phyloP scores from a whole-genome alignment of 306 rosid species.

The Medicago lupulina region DNA sequence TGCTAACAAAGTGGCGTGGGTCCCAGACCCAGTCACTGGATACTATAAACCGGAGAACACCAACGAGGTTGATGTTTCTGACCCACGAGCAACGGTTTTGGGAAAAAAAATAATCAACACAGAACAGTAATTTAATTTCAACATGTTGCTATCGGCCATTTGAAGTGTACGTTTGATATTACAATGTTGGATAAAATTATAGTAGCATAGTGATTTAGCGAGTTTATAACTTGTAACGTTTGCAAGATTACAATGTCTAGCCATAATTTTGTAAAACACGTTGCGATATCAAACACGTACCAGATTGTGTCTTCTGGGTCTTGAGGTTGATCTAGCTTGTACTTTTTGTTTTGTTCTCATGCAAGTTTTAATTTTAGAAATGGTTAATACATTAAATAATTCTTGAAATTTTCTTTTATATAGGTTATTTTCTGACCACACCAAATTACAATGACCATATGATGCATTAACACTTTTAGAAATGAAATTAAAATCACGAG shows the following conservation, averaged over 20 bases:
- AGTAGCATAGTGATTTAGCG: not conserved
- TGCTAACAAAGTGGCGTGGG: conserved; percentile 76
- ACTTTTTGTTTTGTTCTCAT: not conserved
- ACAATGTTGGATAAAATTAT: too few relatives aligned
- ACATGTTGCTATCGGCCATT: not conserved
- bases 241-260: too few relatives aligned
- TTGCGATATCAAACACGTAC: too few relatives aligned
- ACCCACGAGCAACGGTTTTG: conserved; percentile 60
- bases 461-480: not conserved
- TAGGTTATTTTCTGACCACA: too few relatives aligned
- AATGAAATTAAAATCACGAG: conserved; percentile 5
- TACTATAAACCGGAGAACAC: conserved; percentile 77
- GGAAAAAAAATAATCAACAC: conserved; percentile 35
- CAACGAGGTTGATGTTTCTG: conserved; percentile 74
- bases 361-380: not conserved
- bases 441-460: too few relatives aligned
- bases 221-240: too few relatives aligned
- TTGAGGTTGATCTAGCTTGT: not conserved
- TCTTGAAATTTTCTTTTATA: too few relatives aligned
- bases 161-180: too few relatives aligned
- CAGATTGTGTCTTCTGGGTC: not conserved
- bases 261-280: too few relatives aligned
- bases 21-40: conserved; percentile 88
- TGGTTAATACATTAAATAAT: too few relatives aligned
- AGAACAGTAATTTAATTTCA: not conserved